phyloP scores from a whole-genome alignment of 2,329 filamentous ascomycete genomes.

The Cercospora zeina region DNA sequence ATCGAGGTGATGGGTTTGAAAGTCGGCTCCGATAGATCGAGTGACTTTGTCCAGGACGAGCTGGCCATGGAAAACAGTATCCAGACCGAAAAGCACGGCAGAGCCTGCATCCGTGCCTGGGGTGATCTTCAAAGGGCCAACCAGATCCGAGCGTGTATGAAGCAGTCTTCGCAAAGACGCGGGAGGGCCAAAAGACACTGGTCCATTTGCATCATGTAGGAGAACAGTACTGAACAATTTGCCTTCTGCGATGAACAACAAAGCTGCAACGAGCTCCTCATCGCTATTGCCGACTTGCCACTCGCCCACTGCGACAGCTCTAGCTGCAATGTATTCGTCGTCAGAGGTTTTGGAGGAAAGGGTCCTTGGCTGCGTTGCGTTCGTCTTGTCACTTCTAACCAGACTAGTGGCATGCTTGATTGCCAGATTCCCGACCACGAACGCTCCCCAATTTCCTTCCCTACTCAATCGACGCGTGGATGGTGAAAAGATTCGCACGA shows the following conservation, averaged over 20 bases:
- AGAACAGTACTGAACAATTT: constrained; percentile 18
- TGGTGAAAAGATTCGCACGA: constrained; percentile 44
- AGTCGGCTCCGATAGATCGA: neutral
- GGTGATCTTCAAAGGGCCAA: constrained; percentile 31
- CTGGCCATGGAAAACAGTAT: constrained; percentile 34
- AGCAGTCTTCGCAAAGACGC: constrained; percentile 5
- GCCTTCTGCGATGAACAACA: constrained; percentile 25
- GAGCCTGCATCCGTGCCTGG: constrained; percentile 16
- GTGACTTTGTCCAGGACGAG: constrained; percentile 19
- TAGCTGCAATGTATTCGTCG: constrained; percentile 6
- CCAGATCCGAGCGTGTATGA: constrained; percentile 16
- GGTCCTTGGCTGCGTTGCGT: neutral
- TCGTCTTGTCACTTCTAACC: neutral
- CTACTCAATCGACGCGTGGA: constrained; percentile 34
- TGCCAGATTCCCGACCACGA: neutral
- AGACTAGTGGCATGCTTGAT: neutral
- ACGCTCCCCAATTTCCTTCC: constrained; percentile 24
- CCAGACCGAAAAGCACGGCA: constrained; percentile 40
- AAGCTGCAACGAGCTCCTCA: constrained; percentile 4
- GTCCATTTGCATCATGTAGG: neutral
- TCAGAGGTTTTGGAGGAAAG: neutral
- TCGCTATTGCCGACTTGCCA: constrained; percentile 13
- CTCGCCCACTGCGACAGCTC: constrained; percentile 18
- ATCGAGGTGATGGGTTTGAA: constrained; percentile 41
- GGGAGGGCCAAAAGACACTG: neutral